A percentile compares a stretch with the other conserved stretches of the same genome.
Evolutionary conservation across 768 basidiomycete species (phyloP).

Genomic region (Mycena vulgaris): DNA sequence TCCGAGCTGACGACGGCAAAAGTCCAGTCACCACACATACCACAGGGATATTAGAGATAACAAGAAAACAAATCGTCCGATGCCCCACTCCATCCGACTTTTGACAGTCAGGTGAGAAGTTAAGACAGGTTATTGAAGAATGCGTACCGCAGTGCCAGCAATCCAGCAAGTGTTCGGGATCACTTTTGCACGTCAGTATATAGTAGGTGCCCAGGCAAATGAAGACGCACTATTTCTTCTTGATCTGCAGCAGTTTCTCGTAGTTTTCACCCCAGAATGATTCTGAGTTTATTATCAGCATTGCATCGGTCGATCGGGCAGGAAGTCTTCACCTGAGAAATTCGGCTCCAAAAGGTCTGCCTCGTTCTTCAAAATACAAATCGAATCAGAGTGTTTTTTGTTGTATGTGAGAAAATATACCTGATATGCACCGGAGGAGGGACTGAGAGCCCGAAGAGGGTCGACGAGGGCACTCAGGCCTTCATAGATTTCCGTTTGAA

Average conservation of each 20-base stretch:
- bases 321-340: background rate
- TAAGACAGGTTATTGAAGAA: background rate
- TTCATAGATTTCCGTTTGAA: background rate
- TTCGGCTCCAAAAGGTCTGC: constrained; percentile 5
- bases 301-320: no score
- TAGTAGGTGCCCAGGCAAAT: background rate
- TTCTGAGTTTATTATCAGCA: no score
- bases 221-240: background rate
- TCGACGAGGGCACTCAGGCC: background rate
- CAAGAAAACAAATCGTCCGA: background rate
- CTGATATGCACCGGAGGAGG: constrained; percentile 3
- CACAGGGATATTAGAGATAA: background rate
- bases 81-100: background rate
- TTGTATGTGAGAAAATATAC: background rate
- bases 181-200: background rate
- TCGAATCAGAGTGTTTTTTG: background rate
- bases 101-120: background rate
- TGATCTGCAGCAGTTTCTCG: background rate
- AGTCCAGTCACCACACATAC: no score
- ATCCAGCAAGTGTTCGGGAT: background rate
- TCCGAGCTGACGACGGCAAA: no score
- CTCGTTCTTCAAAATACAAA: constrained; percentile 1
- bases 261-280: constrained; percentile 10
- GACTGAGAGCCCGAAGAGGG: background rate
- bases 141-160: background rate